Conservation (phyloP, 2,329 filamentous ascomycete species). For the Talaromyces marneffei region DNA sequence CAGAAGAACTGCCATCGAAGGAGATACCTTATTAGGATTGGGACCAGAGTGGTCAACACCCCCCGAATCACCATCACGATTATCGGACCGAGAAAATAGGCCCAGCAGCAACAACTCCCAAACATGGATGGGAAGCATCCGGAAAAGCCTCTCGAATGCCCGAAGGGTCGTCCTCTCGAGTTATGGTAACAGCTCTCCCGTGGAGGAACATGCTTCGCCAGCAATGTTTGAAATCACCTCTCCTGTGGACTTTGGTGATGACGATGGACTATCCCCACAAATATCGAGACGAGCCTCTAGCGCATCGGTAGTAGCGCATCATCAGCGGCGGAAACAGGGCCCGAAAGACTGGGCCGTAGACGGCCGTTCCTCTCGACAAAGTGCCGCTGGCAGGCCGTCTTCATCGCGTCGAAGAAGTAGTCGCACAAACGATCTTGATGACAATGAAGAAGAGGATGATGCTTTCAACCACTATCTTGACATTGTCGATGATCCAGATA, state of each 20-base stretch:
- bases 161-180: slow-evolving; percentile 18
- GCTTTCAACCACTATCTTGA: neutral
- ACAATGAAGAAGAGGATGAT: neutral
- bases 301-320: slow-evolving; percentile 37
- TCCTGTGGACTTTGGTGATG: slow-evolving; percentile 17
- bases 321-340: slow-evolving; percentile 48
- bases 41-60: slow-evolving; percentile 25
- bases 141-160: slow-evolving; percentile 54
- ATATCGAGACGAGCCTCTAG: slow-evolving; percentile 44
- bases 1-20: slow-evolving; percentile 46
- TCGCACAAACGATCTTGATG: neutral
- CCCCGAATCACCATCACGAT: slow-evolving; percentile 19
- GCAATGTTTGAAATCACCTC: slow-evolving; percentile 16
- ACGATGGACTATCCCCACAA: slow-evolving; percentile 22
- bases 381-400: neutral
- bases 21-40: slow-evolving; percentile 47
- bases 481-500: neutral
- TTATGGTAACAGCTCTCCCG: neutral
- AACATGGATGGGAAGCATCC: slow-evolving; percentile 64
- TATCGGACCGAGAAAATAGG: slow-evolving; percentile 8
- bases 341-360: slow-evolving; percentile 48
- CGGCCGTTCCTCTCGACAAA: slow-evolving; percentile 15
- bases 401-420: neutral
- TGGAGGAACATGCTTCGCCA: neutral
- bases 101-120: slow-evolving; percentile 31